These are phyloP conservation scores for Eutrema japonicum DNA, from an alignment of 345 rosid species.

Conservation along the genomic window DNA sequence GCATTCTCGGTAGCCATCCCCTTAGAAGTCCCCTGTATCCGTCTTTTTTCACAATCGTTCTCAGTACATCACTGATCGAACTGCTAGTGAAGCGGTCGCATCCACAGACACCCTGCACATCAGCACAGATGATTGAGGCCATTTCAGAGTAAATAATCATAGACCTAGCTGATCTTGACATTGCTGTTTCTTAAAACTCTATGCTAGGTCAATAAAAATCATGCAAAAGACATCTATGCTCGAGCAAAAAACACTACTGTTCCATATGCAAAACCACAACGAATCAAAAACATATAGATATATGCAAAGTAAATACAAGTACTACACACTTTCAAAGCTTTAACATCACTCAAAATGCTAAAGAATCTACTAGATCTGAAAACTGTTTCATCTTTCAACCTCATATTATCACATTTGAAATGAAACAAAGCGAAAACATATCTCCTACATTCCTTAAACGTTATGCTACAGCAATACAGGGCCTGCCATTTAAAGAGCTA, in stretches of 20 bases:
- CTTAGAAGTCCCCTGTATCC: constrained; percentile 67
- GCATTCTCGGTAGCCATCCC: constrained; percentile 74
- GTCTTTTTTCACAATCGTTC: constrained; percentile 53
- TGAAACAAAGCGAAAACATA: neutral
- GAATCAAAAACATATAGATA: neutral
- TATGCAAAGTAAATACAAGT: neutral
- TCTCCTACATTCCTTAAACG: neutral
- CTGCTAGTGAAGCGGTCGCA: constrained; percentile 78
- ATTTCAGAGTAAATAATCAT: constrained; percentile 6
- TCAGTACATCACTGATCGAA: constrained; percentile 59
- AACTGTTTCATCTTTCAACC: neutral
- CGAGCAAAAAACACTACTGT: neutral
- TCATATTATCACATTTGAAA: neutral
- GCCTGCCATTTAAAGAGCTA: too few species aligned
- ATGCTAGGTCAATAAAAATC: neutral
- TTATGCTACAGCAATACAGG: too few species aligned
- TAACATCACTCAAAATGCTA: neutral
- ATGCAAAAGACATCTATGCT: constrained; percentile 13
- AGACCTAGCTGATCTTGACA: neutral
- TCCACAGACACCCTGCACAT: constrained; percentile 90
- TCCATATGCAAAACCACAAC: neutral
- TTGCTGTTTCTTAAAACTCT: neutral
- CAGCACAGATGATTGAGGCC: constrained; percentile 18
- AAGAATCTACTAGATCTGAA: neutral
- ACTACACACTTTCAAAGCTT: neutral